Base-by-base conservation (phyloP, 257 asterid species). In the Parsonsia alboflavescens region DNA sequence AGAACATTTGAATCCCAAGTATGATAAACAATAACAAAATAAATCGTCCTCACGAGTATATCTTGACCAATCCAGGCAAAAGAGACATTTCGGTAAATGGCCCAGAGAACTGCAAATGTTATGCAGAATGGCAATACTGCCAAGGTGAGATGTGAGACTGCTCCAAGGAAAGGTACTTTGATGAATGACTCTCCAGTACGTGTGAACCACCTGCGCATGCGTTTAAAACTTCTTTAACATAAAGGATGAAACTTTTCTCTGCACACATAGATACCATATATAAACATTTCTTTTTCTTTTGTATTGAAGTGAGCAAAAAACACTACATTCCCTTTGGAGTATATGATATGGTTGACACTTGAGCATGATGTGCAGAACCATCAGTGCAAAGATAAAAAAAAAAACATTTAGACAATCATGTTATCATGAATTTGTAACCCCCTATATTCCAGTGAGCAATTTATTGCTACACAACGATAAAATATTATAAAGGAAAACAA, bases 51-150 rank as follows among this genome's bases (percentile, higher is more conserved):
- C 83, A 93, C 98, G 73, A 93, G 97, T 76, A 93, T 81, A 82
- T 93, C 97, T 86, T 89, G 98, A 74, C 97, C 98, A 57, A 93
- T 88, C 98, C 98, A 93, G 72, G 93, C 96, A 84, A 91, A 87
- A 73, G 96, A 83, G 64, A 30, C 72, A 33, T 73, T 74, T 80
- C 96, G 83, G 83, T 88, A 81, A 57, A 91, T 86, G 21, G 96
- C 97, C 98, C 98, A 93, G 52, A 88, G 80, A 52, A 88, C 91
- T 41, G 96, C 93, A 84, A 93, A 89, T 62, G 92, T 88, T 76
- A 91, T 74, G 82, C 97, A 93, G 83, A 93, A 89, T 46, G 98
- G 98, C 28, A 93, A 73, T 78, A 93, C 92, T 15, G 93, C 98
- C 85, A 93, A 69, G 8, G 96, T 85, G 61, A 93, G 96, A 78